Evolutionary conservation across 768 basidiomycete genomes (phyloP), one percentile per base, ranked within the genome.

Genomic region (Tylopilus sp.): DNA sequence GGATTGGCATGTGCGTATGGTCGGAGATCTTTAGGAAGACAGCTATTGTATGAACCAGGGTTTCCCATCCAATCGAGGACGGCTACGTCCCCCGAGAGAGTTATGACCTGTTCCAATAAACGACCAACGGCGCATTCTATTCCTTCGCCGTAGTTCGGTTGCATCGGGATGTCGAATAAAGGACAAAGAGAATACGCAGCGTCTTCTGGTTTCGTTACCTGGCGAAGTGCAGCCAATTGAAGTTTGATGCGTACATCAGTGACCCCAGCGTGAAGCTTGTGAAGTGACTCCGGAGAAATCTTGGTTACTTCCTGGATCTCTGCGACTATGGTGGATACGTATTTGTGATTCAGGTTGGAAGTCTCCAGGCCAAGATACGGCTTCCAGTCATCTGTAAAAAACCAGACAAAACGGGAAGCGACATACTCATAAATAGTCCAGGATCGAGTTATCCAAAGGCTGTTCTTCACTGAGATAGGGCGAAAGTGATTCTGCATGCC

Each of bases 341-440:
- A 46, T 46, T 46, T 46, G 45, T 46, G 45, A n/a, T n/a, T n/a
- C n/a, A n/a, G n/a, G 17, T 46, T 33, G 31, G 31, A 33, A 17
- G 22, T 34, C 10, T 31, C 45, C 21, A 46, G 31, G 31, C 34
- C 17, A 34, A 16, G 45, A 34, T 46, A 46, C 22, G 29, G 45
- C 30, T 45, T 45, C 45, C 37, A 38, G 7, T 38, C 37, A 38
- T 38, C 37, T 3, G 37, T 38, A 21, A 21, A 38, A 19, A 38
- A 29, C 43, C 43, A 44, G 12, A 44, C 3, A 13, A 33, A 46
- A 25, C 31, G 45, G 30, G 45, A 30, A 5, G 45, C 45, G 16
- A 46, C 31, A 22, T 46, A 46, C 34, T 46, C 45, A 11, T 46
- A 34, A 34, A 46, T 46, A 28, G 45, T 46, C 45, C 45, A 46